Conservation (phyloP, 805 yeast genomes). For the Saccharomycopsis guyanensis region DNA sequence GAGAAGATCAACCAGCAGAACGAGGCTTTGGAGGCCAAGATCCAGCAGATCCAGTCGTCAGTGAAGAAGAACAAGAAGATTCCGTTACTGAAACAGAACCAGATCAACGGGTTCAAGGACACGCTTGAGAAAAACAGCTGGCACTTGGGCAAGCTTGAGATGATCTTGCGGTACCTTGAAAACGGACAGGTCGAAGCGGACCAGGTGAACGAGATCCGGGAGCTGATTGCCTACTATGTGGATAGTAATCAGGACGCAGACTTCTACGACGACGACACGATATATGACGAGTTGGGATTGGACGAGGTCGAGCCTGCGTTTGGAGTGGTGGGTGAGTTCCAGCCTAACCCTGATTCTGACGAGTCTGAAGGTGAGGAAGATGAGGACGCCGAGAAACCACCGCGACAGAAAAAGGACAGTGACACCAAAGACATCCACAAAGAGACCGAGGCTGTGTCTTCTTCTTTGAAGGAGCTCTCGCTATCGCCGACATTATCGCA, state of each 20-base stretch:
- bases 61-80: constrained; percentile 52
- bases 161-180: constrained; percentile 66
- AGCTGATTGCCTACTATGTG: constrained; percentile 86
- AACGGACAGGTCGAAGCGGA: constrained; percentile 78
- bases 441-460: neutral
- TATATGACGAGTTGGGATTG: constrained; percentile 79
- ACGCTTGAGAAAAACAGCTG: constrained; percentile 62
- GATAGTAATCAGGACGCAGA: constrained; percentile 92
- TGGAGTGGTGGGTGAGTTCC: constrained; percentile 21
- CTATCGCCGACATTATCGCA: constrained; percentile 2
- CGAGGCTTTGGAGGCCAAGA: constrained; percentile 70
- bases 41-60: constrained; percentile 44
- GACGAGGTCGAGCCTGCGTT: constrained; percentile 33
- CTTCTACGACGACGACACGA: constrained; percentile 80
- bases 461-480: constrained; percentile 9
- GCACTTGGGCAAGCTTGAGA: constrained; percentile 76
- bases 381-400: constrained; percentile 1
- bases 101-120: constrained; percentile 45
- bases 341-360: constrained; percentile 1
- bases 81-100: constrained; percentile 46
- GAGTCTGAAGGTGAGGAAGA: constrained; percentile 8
- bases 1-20: constrained; percentile 39
- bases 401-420: neutral
- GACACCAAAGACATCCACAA: constrained; percentile 1
- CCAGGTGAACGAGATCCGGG: constrained; percentile 70